Percentiles rank a stretch among this genome's conserved stretches.
Conservation (phyloP, 228 moss, liverwort and hornwort species). For the Sphagnum fallax region DNA sequence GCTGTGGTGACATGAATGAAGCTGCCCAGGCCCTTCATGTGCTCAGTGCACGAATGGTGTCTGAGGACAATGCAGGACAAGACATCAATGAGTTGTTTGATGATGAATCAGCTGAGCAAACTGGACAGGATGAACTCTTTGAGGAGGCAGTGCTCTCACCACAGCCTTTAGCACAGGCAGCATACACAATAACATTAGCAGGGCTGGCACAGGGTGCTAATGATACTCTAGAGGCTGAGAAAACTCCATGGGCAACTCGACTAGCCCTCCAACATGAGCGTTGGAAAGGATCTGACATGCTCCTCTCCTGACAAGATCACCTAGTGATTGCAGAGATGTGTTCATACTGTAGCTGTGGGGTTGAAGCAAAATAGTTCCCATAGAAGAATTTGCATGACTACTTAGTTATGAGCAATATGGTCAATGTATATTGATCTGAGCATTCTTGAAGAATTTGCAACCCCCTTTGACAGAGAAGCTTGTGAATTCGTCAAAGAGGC, state of each 20-base stretch:
- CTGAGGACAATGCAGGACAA: slow-evolving; percentile 11
- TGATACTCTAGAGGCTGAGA: slow-evolving; percentile 31
- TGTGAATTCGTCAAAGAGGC: too few species aligned
- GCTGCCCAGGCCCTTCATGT: slow-evolving; percentile 77
- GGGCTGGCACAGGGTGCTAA: slow-evolving; percentile 40
- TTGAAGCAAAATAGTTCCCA: too few species aligned
- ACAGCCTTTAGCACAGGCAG: slow-evolving; percentile 42
- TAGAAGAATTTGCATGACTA: too few species aligned
- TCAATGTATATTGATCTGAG: too few species aligned
- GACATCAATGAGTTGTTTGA: slow-evolving; percentile 3
- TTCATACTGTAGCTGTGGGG: too few species aligned
- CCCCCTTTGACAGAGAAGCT: too few species aligned
- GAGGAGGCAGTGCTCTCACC: slow-evolving; percentile 50
- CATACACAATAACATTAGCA: slow-evolving; percentile 53
- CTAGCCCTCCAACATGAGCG: slow-evolving; percentile 53
- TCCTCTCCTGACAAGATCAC: too few species aligned
- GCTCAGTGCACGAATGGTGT: slow-evolving; percentile 73
- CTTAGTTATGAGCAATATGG: too few species aligned
- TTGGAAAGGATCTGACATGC: slow-evolving; percentile 12
- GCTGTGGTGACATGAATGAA: slow-evolving; percentile 60
- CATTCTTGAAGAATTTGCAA: too few species aligned
- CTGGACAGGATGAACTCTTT: slow-evolving; percentile 31
- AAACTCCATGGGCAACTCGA: slow-evolving; percentile 66
- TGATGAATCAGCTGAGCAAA: slow-evolving; percentile 27
- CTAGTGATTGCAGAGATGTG: too few species aligned